phyloP scores from a whole-genome alignment of 2,329 filamentous ascomycete species.

The Fusarium liriodendri region DNA sequence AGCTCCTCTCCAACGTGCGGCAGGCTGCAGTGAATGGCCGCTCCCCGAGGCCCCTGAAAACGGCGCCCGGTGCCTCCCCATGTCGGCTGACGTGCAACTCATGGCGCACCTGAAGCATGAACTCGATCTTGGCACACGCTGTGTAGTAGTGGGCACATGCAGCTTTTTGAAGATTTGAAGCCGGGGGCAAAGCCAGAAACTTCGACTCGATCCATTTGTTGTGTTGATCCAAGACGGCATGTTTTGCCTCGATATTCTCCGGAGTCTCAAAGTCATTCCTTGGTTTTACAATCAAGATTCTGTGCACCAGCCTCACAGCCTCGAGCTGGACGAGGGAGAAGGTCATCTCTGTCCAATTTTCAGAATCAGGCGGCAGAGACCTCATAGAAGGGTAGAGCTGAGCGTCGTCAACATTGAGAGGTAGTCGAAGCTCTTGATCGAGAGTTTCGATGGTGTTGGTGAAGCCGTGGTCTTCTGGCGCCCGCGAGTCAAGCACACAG shows the following conservation, averaged over 20 bases:
- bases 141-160: conserved; percentile 9
- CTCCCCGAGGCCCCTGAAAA: conserved; percentile 1
- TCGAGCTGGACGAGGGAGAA: conserved; percentile 10
- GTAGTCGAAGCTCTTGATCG: conserved; percentile 6
- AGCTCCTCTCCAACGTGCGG: conserved; percentile 4
- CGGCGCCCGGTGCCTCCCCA: not conserved
- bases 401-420: conserved; percentile 8
- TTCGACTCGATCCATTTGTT: not conserved
- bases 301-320: conserved; percentile 1
- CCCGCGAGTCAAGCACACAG: conserved; percentile 13
- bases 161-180: not conserved
- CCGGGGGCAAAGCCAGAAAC: not conserved
- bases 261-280: not conserved
- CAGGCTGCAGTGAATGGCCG: conserved; percentile 8
- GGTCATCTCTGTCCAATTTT: conserved; percentile 8
- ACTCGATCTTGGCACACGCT: conserved; percentile 15
- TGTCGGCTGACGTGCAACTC: not conserved
- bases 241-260: not conserved
- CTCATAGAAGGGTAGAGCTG: conserved; percentile 14
- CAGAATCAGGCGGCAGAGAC: not conserved
- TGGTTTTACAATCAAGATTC: not conserved
- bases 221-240: not conserved
- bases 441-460: conserved; percentile 7
- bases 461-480: conserved; percentile 21
- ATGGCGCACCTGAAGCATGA: conserved; percentile 17